These are phyloP conservation scores for Podospora fimiseda DNA, from an alignment of 495 filamentous ascomycete species.

Conservation along the genomic window DNA sequence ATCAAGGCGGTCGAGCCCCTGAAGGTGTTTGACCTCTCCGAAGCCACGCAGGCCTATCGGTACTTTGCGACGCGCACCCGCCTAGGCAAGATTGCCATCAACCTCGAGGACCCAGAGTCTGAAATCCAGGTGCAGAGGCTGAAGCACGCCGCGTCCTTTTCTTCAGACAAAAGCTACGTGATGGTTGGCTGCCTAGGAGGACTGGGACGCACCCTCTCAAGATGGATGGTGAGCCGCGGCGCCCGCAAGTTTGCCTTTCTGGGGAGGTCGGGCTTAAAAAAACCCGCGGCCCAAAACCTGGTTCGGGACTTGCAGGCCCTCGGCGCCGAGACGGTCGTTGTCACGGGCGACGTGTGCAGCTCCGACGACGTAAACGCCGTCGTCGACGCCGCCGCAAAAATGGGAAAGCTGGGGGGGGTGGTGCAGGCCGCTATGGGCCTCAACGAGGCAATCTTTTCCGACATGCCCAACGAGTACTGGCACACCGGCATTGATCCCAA, in stretches of 20 bases:
- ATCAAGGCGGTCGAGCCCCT: no score
- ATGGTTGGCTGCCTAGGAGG: neutral
- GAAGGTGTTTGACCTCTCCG: no score
- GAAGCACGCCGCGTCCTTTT: no score
- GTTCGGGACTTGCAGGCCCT: no score
- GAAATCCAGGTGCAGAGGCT: no score
- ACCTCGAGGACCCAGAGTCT: neutral
- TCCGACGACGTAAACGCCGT: no score
- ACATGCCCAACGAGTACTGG: slow-evolving; percentile 33
- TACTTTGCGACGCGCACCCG: neutral
- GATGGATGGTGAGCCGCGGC: neutral
- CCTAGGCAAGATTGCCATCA: neutral
- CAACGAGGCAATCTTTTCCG: slow-evolving; percentile 35
- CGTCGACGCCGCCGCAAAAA: no score
- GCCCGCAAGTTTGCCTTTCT: neutral
- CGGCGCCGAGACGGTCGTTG: no score
- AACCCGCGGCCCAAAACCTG: no score
- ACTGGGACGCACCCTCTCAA: neutral
- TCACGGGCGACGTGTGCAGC: no score
- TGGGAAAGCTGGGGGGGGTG: no score
- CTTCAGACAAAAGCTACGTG: neutral
- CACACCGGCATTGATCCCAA: slow-evolving; percentile 44
- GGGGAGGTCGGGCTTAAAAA: no score
- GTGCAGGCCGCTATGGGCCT: slow-evolving; percentile 50
- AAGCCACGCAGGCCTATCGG: neutral